Evolutionary conservation across 371 early-diverging fungal genomes (phyloP).

Genomic region (Fennellomyces sp.): DNA sequence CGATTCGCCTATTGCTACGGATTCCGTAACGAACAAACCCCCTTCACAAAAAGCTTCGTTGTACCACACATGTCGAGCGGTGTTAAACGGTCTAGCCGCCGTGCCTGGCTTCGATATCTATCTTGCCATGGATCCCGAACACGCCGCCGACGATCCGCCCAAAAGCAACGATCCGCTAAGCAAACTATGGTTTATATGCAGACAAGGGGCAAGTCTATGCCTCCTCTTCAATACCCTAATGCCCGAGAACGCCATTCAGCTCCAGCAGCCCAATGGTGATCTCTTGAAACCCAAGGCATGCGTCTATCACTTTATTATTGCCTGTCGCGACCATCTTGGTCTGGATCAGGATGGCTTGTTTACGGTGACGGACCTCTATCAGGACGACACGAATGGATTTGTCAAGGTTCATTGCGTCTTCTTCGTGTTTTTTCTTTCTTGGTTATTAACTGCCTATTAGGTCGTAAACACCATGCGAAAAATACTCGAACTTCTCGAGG

Average conservation of each 20-base stretch:
- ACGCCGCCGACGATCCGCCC: neutral
- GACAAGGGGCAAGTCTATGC: constrained; percentile 87
- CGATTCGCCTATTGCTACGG: constrained; percentile 29
- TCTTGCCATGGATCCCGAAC: constrained; percentile 23
- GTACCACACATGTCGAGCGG: constrained; percentile 66
- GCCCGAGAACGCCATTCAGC: constrained; percentile 54
- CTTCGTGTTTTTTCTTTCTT: constrained; percentile 1
- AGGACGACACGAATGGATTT: constrained; percentile 94
- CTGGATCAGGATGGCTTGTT: constrained; percentile 78
- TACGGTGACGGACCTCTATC: constrained; percentile 82
- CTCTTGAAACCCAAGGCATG: constrained; percentile 75
- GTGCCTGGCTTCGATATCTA: constrained; percentile 64
- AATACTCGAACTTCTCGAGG: constrained; percentile 34
- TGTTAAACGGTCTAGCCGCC: constrained; percentile 59
- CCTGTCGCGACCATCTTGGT: constrained; percentile 72
- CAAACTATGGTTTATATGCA: constrained; percentile 87
- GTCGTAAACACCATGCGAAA: constrained; percentile 41
- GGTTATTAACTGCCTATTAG: constrained; percentile 13
- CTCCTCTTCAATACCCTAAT: constrained; percentile 76
- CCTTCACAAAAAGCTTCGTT: constrained; percentile 51
- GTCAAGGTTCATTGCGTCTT: constrained; percentile 74
- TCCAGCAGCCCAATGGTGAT: constrained; percentile 40
- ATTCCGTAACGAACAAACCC: constrained; percentile 37
- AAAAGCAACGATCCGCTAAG: constrained; percentile 72
- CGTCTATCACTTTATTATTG: constrained; percentile 79